phyloP scores from a whole-genome alignment of 768 basidiomycete species.

The Fomitopsis serialis region DNA sequence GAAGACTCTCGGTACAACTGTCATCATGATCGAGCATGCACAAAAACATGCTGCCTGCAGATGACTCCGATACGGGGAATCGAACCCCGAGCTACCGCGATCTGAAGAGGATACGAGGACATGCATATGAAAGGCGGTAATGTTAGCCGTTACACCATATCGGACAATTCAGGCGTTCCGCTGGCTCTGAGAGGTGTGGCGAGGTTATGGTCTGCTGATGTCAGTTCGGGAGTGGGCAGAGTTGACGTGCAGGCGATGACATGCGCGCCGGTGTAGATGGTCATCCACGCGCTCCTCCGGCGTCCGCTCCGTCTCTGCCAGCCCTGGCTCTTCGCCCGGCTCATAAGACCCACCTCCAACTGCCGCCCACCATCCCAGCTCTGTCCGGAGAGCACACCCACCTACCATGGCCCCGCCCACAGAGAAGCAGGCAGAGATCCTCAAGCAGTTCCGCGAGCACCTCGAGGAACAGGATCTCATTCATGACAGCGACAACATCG shows the following conservation, averaged over 20 bases:
- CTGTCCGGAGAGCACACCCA: not conserved
- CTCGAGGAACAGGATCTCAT: conserved; percentile 49
- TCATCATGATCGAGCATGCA: no score
- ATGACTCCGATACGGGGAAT: conserved; percentile 36
- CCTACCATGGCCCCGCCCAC: conserved; percentile 17
- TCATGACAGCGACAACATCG: conserved; percentile 47
- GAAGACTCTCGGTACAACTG: no score
- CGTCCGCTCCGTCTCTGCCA: not conserved
- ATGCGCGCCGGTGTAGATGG: not conserved
- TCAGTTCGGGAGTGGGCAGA: not conserved
- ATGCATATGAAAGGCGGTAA: no score
- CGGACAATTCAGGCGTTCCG: no score
- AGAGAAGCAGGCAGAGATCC: conserved; percentile 29
- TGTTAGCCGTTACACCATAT: not conserved
- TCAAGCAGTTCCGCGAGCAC: conserved; percentile 47
- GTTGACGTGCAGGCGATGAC: not conserved
- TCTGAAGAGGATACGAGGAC: no score
- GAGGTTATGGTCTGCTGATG: not conserved
- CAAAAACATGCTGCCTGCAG: no score
- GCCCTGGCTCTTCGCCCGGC: not conserved
- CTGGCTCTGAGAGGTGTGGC: no score
- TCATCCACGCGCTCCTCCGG: not conserved
- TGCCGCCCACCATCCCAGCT: not conserved
- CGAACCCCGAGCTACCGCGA: conserved; percentile 38
- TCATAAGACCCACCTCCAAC: not conserved